These are phyloP conservation scores for Huntiella decipiens DNA, from an alignment of 2,329 filamentous ascomycete species.

Conservation along the genomic window DNA sequence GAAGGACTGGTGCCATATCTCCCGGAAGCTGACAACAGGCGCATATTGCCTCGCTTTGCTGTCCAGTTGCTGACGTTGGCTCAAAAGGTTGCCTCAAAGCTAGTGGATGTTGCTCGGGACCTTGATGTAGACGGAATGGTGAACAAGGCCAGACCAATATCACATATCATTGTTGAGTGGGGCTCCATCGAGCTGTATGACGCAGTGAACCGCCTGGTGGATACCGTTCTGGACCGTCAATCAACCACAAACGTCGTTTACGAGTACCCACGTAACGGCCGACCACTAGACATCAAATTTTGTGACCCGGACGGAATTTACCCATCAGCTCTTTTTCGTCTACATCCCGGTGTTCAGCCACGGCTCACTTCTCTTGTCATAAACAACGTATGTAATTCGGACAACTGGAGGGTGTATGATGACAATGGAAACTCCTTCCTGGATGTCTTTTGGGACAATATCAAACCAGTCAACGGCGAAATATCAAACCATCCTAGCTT, in stretches of 20 bases:
- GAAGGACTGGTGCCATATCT: too few species aligned
- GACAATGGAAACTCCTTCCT: neutral
- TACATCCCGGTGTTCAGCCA: neutral
- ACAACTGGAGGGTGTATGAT: neutral
- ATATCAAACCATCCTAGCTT: neutral
- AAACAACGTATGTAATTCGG: neutral
- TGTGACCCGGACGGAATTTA: neutral
- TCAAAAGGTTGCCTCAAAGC: neutral
- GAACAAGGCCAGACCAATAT: neutral
- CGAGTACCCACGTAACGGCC: neutral
- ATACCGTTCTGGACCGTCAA: neutral
- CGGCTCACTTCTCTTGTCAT: neutral
- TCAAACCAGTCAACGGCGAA: neutral
- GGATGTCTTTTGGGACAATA: neutral
- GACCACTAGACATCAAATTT: neutral
- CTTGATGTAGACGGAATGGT: neutral
- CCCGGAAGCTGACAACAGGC: neutral
- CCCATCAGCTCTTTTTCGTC: neutral
- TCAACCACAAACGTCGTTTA: neutral
- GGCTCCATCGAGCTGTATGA: neutral
- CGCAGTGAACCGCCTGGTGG: neutral
- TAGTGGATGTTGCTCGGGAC: neutral
- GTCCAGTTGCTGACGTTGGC: neutral
- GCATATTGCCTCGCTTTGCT: neutral
- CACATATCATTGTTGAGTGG: conserved; percentile 1